Conservation (phyloP, 2,329 filamentous ascomycete species). For the Graphilbum ipis-grandicollis region DNA sequence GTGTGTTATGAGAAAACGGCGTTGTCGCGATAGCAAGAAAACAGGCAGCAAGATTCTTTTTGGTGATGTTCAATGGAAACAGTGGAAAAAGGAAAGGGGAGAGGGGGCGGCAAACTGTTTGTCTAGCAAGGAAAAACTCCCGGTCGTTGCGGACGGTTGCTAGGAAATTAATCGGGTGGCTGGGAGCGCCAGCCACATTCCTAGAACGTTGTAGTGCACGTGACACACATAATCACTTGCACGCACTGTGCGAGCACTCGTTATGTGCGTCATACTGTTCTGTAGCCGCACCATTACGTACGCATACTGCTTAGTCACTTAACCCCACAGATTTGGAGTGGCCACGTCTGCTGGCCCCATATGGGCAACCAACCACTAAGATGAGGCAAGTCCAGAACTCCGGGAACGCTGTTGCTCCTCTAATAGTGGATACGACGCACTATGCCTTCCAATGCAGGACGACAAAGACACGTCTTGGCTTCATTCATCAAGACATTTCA, state of each 20-base stretch:
- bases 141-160: background rate
- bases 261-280: too few relatives aligned
- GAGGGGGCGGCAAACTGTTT: background rate
- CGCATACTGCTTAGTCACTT: too few relatives aligned
- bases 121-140: background rate
- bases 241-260: background rate
- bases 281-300: too few relatives aligned
- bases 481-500: background rate
- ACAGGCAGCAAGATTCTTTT: background rate
- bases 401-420: background rate
- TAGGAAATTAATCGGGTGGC: slow-evolving; percentile 11
- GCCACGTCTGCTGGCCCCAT: too few relatives aligned
- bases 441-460: too few relatives aligned
- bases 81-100: slow-evolving; percentile 1
- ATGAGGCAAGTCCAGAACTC: background rate
- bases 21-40: background rate
- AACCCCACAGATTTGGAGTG: too few relatives aligned
- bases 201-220: background rate
- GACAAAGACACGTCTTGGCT: background rate
- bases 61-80: background rate
- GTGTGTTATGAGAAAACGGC: too few relatives aligned
- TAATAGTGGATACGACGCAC: too few relatives aligned
- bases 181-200: slow-evolving; percentile 8
- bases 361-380: too few relatives aligned
- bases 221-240: background rate